Conservation (phyloP, 2,329 filamentous ascomycete genomes). For the Passalora sequoiae region DNA sequence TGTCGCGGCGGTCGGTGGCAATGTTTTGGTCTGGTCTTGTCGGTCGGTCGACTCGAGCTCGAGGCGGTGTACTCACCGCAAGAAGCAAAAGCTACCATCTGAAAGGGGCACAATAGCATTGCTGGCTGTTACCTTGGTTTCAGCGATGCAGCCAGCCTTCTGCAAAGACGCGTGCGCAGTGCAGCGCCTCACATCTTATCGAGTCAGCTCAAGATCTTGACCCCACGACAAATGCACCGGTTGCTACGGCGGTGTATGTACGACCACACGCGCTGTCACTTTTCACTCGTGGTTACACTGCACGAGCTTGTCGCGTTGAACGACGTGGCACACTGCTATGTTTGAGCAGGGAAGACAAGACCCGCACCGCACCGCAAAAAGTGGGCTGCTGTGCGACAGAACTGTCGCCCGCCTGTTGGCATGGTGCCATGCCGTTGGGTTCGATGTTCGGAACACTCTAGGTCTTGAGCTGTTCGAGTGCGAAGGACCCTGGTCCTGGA, state of each 20-base stretch:
- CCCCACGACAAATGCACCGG: no score
- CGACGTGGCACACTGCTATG: conserved; percentile 20
- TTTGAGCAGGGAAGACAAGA: no score
- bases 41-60: no score
- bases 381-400: conserved; percentile 20
- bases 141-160: conserved; percentile 18
- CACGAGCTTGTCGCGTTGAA: conserved; percentile 21
- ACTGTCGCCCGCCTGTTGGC: conserved; percentile 24
- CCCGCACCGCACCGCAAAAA: no score
- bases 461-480: conserved; percentile 2
- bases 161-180: no score
- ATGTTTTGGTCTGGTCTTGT: no score
- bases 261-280: conserved; percentile 22
- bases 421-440: conserved; percentile 5
- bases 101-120: conserved; percentile 7
- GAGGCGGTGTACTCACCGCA: conserved; percentile 25
- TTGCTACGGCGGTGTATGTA: conserved; percentile 18
- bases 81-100: not conserved
- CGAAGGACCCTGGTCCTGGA: conserved; percentile 5
- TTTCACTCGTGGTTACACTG: conserved; percentile 19
- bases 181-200: no score
- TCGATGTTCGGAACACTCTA: conserved; percentile 4
- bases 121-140: conserved; percentile 11
- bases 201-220: no score
- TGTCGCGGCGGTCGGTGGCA: no score